Conservation (phyloP, 169 alveolate genomes). For the Hepatocystis sp. region DNA sequence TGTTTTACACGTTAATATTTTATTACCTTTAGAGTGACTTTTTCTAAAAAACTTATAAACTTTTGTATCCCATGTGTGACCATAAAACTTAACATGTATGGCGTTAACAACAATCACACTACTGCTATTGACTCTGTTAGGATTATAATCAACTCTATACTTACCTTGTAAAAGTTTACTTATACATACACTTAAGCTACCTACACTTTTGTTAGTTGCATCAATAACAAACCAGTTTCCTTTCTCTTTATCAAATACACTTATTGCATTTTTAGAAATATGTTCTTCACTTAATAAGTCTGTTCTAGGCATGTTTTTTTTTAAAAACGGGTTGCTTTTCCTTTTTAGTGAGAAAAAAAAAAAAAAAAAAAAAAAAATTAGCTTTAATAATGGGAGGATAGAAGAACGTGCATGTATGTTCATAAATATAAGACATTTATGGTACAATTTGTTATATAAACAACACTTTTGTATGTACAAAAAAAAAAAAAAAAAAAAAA, state of each 20-base stretch:
- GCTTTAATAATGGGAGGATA: no score
- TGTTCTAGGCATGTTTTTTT: conserved; percentile 88
- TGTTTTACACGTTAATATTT: conserved; percentile 91
- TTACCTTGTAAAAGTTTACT: conserved; percentile 84
- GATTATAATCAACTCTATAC: conserved; percentile 82
- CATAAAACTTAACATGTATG: conserved; percentile 87
- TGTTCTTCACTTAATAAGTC: conserved; percentile 88
- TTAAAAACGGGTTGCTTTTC: conserved; percentile 88
- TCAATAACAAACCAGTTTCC: conserved; percentile 91
- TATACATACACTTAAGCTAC: conserved; percentile 83
- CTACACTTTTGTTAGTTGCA: conserved; percentile 87
- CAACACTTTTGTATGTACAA: no score
- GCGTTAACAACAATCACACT: conserved; percentile 93
- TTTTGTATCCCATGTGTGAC: conserved; percentile 94
- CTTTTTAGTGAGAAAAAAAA: conserved; percentile 35
- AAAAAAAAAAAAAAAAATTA: background rate
- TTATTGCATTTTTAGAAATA: conserved; percentile 84
- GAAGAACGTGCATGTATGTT: no score
- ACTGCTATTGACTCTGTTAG: conserved; percentile 86
- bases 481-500: no score
- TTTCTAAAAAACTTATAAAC: conserved; percentile 89
- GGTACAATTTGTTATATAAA: no score
- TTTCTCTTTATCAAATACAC: conserved; percentile 85
- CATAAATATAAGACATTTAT: no score
- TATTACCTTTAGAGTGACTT: conserved; percentile 90